These are phyloP conservation scores for Elymus sibiricus DNA, from an alignment of 176 grass and related monocot species.

Conservation along the genomic window DNA sequence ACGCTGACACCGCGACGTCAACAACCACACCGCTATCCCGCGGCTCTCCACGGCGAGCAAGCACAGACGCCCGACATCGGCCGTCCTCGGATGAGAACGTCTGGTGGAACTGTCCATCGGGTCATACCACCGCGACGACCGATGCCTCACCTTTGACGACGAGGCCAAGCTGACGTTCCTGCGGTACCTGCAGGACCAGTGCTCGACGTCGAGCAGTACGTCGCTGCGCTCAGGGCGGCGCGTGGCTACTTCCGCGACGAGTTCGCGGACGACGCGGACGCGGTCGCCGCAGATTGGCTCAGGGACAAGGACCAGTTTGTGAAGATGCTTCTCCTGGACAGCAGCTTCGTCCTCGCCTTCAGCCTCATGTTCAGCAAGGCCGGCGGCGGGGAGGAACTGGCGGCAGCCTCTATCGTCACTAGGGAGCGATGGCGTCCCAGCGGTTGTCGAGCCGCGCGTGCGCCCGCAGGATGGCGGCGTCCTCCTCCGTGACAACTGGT, in stretches of 20 bases:
- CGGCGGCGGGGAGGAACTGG: not conserved
- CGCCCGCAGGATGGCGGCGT: slow-evolving; percentile 65
- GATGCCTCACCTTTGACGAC: slow-evolving; percentile 12
- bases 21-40: too few species aligned
- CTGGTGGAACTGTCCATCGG: too few species aligned
- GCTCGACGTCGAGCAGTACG: not conserved
- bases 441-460: slow-evolving; percentile 75
- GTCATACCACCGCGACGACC: slow-evolving; percentile 27
- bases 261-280: not conserved
- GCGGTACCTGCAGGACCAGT: slow-evolving; percentile 25
- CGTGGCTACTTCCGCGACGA: slow-evolving; percentile 18
- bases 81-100: too few species aligned
- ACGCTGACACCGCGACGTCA: too few species aligned
- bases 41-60: too few species aligned
- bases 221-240: not conserved
- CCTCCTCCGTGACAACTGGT: slow-evolving; percentile 85
- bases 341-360: slow-evolving; percentile 28
- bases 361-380: slow-evolving; percentile 17
- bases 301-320: slow-evolving; percentile 11
- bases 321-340: slow-evolving; percentile 54
- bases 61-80: too few species aligned
- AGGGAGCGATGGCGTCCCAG: slow-evolving; percentile 87
- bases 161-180: slow-evolving; percentile 36
- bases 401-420: not conserved
- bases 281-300: not conserved